A percentile compares a stretch with the other conserved stretches of the same genome.
These are phyloP conservation scores for Aspergillus sp. DNA, from an alignment of 2,329 filamentous ascomycete species.

Conservation along the genomic window DNA sequence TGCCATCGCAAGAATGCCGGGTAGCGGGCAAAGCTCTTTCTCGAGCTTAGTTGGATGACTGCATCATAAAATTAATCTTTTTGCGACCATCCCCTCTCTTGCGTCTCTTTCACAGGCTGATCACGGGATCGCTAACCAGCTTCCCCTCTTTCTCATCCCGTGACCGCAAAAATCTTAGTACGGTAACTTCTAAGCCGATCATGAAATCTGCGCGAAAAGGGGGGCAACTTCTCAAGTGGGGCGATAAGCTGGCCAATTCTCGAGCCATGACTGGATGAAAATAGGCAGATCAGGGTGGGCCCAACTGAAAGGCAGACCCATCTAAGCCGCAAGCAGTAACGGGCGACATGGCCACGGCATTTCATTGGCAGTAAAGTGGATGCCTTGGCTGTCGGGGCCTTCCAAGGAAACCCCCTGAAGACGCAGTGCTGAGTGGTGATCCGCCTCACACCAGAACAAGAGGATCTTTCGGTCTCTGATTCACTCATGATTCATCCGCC, in stretches of 20 bases:
- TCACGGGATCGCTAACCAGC: neutral
- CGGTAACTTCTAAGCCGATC: neutral
- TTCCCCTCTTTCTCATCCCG: neutral
- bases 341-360: neutral
- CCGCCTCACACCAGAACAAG: slow-evolving; percentile 14
- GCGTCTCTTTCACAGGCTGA: neutral
- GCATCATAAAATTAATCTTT: neutral
- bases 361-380: slow-evolving; percentile 17
- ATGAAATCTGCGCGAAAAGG: slow-evolving; percentile 3
- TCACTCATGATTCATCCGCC: slow-evolving; percentile 17
- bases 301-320: slow-evolving; percentile 4
- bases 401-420: slow-evolving; percentile 7
- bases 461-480: neutral
- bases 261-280: slow-evolving; percentile 15
- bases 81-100: neutral
- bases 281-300: slow-evolving; percentile 20
- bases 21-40: neutral
- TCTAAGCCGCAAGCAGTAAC: slow-evolving; percentile 20
- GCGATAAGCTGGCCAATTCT: slow-evolving; percentile 18
- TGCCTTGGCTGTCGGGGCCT: slow-evolving; percentile 15
- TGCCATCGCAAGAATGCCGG: neutral
- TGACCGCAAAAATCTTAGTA: slow-evolving; percentile 3
- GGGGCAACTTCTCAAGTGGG: slow-evolving; percentile 15
- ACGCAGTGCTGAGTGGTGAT: slow-evolving; percentile 6
- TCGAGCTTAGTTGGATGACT: neutral